A percentile compares a stretch with the other conserved stretches of the same genome.
Conservation (phyloP, 306 rosid genomes). For the Pyrus betulifolia region DNA sequence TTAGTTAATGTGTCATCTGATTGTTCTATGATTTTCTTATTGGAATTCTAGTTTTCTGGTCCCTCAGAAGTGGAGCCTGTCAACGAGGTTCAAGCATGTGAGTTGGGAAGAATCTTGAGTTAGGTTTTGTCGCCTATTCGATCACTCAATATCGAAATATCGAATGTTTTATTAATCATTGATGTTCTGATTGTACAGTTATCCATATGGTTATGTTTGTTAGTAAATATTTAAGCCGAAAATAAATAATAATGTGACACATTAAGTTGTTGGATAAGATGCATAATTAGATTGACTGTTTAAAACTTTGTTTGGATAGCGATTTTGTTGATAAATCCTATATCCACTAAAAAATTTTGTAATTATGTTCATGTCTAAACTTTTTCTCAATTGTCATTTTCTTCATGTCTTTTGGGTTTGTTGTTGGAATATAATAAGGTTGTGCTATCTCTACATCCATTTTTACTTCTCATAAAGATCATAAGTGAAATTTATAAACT, state of each 20-base stretch:
- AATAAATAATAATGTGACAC: no score
- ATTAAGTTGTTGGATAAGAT: background rate
- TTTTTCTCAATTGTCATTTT: background rate
- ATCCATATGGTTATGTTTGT: background rate
- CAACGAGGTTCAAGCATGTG: background rate
- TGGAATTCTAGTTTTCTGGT: background rate
- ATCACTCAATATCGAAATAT: background rate
- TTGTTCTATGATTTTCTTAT: background rate
- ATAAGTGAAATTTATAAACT: no score
- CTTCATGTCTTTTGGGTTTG: background rate
- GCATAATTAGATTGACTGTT: no score
- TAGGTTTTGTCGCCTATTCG: background rate
- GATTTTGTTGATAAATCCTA: background rate
- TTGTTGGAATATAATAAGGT: background rate
- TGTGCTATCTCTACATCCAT: no score
- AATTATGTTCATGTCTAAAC: background rate
- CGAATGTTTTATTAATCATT: no score
- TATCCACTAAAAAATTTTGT: no score
- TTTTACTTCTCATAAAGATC: no score
- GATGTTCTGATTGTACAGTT: background rate
- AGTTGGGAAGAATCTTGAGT: background rate
- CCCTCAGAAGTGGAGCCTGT: background rate
- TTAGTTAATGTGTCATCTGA: background rate
- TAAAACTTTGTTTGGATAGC: background rate
- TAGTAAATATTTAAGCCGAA: background rate